These are phyloP conservation scores for Myxozyma monticola DNA, from an alignment of 805 yeast genomes.

Conservation along the genomic window DNA sequence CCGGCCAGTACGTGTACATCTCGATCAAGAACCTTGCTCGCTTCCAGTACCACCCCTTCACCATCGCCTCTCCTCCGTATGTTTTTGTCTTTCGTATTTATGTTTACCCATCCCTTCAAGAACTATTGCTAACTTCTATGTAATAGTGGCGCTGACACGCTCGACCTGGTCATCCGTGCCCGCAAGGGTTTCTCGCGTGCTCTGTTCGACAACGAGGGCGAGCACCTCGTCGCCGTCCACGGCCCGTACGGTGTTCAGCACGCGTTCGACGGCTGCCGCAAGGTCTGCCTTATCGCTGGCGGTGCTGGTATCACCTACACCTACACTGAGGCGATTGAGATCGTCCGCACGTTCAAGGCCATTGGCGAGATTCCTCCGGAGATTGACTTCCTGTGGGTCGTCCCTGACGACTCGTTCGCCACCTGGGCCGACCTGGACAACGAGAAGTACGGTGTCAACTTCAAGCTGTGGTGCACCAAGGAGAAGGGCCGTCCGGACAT, in stretches of 20 bases:
- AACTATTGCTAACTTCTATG: neutral
- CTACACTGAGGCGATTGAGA: conserved; percentile 32
- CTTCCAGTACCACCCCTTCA: conserved; percentile 31
- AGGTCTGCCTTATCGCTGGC: conserved; percentile 36
- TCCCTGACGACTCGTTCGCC: conserved; percentile 33
- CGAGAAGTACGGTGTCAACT: conserved; percentile 29
- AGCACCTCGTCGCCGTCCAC: conserved; percentile 29
- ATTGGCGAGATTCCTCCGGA: conserved; percentile 27
- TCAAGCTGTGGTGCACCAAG: conserved; percentile 36
- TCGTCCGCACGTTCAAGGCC: conserved; percentile 22
- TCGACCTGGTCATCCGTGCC: conserved; percentile 37
- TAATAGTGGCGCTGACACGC: conserved; percentile 28
- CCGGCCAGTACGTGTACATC: conserved; percentile 32
- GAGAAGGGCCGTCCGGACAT: conserved; percentile 38
- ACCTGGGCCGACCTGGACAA: conserved; percentile 34
- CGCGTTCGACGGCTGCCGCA: conserved; percentile 29
- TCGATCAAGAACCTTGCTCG: conserved; percentile 26
- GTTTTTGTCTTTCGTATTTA: neutral
- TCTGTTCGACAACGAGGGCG: conserved; percentile 25
- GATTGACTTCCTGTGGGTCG: conserved; percentile 36
- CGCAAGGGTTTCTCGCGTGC: conserved; percentile 37
- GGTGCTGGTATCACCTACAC: conserved; percentile 40
- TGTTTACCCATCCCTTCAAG: neutral
- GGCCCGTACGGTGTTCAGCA: conserved; percentile 28
- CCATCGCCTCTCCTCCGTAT: conserved; percentile 30